Evolutionary conservation across 169 alveolate species (phyloP), one percentile per base, ranked within the genome.

Genomic region (Plasmodium reichenowi): DNA sequence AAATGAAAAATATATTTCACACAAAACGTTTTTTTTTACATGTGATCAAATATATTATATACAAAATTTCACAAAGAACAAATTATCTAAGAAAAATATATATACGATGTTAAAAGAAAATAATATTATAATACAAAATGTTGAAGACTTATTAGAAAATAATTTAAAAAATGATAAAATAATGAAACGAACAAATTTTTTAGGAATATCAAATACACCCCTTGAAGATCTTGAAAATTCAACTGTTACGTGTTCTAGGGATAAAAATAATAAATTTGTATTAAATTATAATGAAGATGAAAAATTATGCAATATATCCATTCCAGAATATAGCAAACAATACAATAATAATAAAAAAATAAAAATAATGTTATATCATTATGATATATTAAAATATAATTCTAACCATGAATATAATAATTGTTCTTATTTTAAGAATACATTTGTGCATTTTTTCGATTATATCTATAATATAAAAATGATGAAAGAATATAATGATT

Each of bases 401-500:
- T 38, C 47, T 38, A 38, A 38, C 9, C 13, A 20, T 60, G 74
- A 83, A 10, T 68, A 47, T 48, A 67, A 50, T 9, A 59, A 67
- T 15, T 43, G 67, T 17, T 54, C 29, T 17, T 15, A 20, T 60
- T 47, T 32, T 22, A 32, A 83, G 64, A 58, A 83, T 2, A 68
- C 29, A 29, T 63, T 67, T 6, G 68, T 83, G 58, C 68, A 17
- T 62, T 59, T 83, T 38, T 83, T 83, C 47, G 72, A 68, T 29
- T 67, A 62, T 56, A 83, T 83, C n/a, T 83, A 68, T 32, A 83
- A 67, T 72, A 83, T 26, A 62, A 83, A 83, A 45, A 83, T 58
- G 85, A 83, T 83, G 85, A 83, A 83, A 62, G 91, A 83, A 48
- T 68, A 83, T 48, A 83, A 83, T 24, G 24, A 83, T 24, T 38